phyloP scores from a whole-genome alignment of 768 basidiomycete species.

The Boletus huronensis region DNA sequence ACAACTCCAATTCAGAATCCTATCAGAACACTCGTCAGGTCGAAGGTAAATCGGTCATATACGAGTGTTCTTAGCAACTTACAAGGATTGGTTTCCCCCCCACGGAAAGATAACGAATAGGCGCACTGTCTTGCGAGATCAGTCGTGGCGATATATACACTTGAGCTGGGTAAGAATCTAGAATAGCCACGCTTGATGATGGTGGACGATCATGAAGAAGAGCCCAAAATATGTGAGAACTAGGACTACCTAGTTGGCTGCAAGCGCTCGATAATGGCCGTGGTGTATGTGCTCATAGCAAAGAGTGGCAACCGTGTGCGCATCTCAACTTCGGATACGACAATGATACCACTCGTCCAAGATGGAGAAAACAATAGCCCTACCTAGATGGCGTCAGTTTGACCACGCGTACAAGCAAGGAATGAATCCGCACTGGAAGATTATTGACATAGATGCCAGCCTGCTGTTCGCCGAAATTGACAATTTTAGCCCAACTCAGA shows the following conservation, averaged over 20 bases:
- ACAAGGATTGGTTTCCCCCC: constrained; percentile 7
- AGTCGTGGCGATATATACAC: constrained; percentile 42
- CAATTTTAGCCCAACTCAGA: constrained; percentile 49
- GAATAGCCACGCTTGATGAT: constrained; percentile 40
- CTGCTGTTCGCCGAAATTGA: constrained; percentile 47
- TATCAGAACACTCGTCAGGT: constrained; percentile 15
- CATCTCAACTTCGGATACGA: constrained; percentile 51
- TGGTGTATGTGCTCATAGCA: constrained; percentile 49
- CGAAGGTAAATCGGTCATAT: not conserved
- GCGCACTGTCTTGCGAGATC: constrained; percentile 40
- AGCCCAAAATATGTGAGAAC: not conserved
- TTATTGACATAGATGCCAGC: constrained; percentile 45
- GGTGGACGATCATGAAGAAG: not conserved
- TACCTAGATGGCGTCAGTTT: constrained; percentile 34
- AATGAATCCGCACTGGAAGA: constrained; percentile 37
- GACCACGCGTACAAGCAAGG: not conserved
- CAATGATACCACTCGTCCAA: constrained; percentile 44
- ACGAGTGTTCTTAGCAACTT: not conserved
- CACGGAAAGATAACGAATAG: constrained; percentile 51
- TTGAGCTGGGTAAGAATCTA: constrained; percentile 52
- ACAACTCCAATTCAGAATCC: constrained; percentile 36
- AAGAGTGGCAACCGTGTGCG: constrained; percentile 44
- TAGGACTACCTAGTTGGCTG: constrained; percentile 44
- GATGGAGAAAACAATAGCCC: constrained; percentile 48
- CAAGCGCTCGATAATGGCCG: constrained; percentile 39